Evolutionary conservation across 176 grass and related monocot genomes (phyloP).

Genomic region (Raddia distichophylla): DNA sequence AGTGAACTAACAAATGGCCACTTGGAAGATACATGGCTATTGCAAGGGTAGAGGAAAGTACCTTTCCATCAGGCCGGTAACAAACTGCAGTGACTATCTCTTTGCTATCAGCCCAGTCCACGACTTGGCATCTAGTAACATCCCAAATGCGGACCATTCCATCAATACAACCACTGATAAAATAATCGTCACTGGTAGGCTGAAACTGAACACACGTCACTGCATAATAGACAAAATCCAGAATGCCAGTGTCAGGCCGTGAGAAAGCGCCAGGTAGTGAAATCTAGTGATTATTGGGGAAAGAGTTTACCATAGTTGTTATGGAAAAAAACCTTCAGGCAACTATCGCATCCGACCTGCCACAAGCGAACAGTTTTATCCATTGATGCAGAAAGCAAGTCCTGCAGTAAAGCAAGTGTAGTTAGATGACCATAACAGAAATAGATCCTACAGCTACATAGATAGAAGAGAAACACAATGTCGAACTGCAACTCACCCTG

Average conservation of each 20-base stretch:
- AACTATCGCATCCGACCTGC: constrained; percentile 65
- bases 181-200: constrained; percentile 69
- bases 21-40: constrained; percentile 20
- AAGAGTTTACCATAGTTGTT: constrained; percentile 74
- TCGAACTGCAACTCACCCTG: constrained; percentile 57
- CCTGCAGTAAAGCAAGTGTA: constrained; percentile 50
- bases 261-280: not conserved
- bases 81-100: constrained; percentile 90
- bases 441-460: constrained; percentile 26
- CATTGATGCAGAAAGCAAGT: constrained; percentile 71
- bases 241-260: not conserved
- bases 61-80: constrained; percentile 85
- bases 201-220: constrained; percentile 92
- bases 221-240: constrained; percentile 52
- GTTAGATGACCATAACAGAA: constrained; percentile 34
- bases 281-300: constrained; percentile 11
- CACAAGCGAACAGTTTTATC: constrained; percentile 93
- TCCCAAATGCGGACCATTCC: constrained; percentile 90
- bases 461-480: constrained; percentile 2
- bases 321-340: constrained; percentile 81
- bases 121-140: constrained; percentile 62
- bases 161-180: constrained; percentile 84
- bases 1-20: constrained; percentile 6
- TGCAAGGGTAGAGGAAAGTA: constrained; percentile 40
- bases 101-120: constrained; percentile 69